A percentile compares a stretch with the other conserved stretches of the same genome.
Conservation (phyloP, 2,329 filamentous ascomycete species). For the Aspergillus piperis region DNA sequence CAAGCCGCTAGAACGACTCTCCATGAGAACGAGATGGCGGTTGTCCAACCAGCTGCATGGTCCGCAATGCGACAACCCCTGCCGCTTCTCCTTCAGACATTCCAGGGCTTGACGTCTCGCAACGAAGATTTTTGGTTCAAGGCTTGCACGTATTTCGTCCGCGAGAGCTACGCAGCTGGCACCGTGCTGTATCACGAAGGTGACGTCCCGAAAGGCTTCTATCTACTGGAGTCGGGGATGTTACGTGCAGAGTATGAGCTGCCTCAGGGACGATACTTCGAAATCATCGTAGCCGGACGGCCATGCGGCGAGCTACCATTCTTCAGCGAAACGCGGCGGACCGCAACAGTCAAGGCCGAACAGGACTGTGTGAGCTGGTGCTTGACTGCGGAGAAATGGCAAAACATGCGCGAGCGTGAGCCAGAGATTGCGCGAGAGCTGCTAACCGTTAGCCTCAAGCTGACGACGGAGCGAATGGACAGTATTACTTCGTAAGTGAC, state of each 20-base stretch:
- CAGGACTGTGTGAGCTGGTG: constrained; percentile 80
- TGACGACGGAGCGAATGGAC: constrained; percentile 92
- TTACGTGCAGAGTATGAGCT: constrained; percentile 87
- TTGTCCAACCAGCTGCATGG: constrained; percentile 66
- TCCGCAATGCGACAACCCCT: constrained; percentile 86
- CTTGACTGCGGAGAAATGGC: constrained; percentile 72
- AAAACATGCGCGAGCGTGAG: constrained; percentile 68
- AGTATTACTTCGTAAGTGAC: constrained; percentile 60
- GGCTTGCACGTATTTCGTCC: constrained; percentile 72
- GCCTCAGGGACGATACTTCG: constrained; percentile 83
- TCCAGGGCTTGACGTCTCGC: constrained; percentile 79
- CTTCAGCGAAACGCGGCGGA: constrained; percentile 86
- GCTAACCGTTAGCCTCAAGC: constrained; percentile 81
- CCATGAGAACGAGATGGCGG: constrained; percentile 60
- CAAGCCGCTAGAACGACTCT: constrained; percentile 77
- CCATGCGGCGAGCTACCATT: constrained; percentile 96
- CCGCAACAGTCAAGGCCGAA: constrained; percentile 82
- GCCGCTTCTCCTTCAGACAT: constrained; percentile 90
- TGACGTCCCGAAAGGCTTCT: constrained; percentile 79
- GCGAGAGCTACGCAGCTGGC: constrained; percentile 67
- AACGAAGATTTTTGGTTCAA: constrained; percentile 97
- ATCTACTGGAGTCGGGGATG: constrained; percentile 85
- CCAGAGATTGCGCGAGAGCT: constrained; percentile 80
- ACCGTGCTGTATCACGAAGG: constrained; percentile 76
- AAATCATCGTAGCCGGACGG: constrained; percentile 90